Conservation (phyloP, 148 eudicot species). For the Rhododendron kiyosumense region DNA sequence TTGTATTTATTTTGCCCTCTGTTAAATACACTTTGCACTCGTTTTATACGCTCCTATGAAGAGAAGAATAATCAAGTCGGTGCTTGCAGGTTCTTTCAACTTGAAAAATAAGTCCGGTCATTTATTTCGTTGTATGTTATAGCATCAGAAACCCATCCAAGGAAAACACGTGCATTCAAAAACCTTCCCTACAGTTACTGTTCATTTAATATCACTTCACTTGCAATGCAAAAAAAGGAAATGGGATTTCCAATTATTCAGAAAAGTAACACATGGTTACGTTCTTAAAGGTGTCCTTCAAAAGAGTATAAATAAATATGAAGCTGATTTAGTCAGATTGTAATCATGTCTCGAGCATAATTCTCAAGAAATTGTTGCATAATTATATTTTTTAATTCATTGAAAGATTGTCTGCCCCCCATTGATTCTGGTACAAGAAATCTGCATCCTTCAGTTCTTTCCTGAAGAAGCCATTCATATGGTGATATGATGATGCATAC, state of each 20-base stretch:
- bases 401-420: not conserved
- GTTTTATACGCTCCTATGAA: conserved; percentile 82
- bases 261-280: not conserved
- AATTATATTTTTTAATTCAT: not conserved
- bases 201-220: not conserved
- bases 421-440: not conserved
- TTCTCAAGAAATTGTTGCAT: not conserved
- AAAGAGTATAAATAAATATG: not conserved
- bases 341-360: not conserved
- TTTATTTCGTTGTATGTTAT: not conserved
- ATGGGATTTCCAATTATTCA: not conserved
- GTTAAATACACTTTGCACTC: conserved; percentile 94
- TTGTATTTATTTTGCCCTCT: conserved; percentile 77
- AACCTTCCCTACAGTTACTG: not conserved
- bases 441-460: not conserved
- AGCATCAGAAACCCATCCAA: not conserved
- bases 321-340: not conserved
- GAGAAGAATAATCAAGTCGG: not conserved
- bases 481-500: not conserved
- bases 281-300: not conserved
- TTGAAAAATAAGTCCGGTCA: not conserved
- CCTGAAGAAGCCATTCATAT: not conserved
- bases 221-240: not conserved
- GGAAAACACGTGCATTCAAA: not conserved
- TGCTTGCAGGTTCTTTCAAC: not conserved